Conservation (phyloP, 306 rosid species). For the Oxytropis ochrocephala region DNA sequence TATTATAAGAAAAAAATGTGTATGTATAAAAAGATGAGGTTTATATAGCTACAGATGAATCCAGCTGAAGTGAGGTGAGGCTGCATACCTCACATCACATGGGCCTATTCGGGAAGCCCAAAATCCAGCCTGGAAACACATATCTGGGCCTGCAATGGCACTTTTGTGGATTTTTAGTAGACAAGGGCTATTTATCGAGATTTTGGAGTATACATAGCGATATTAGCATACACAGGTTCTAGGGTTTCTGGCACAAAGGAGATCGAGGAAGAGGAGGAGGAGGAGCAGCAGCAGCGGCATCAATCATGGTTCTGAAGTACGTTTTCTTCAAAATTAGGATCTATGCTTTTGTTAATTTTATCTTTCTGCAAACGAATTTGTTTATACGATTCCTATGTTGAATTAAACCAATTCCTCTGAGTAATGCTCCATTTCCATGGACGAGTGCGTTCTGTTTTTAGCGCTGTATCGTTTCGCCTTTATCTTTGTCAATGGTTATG, state of each 20-base stretch:
- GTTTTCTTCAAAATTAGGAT: constrained; percentile 8
- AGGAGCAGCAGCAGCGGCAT: background rate
- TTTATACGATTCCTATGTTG: background rate
- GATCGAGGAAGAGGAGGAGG: background rate
- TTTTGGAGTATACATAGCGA: constrained; percentile 7
- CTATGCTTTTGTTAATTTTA: background rate
- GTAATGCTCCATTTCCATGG: background rate
- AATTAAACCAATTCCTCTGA: background rate
- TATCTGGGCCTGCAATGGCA: background rate
- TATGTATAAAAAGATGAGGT: too few relatives aligned
- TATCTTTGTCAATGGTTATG: background rate
- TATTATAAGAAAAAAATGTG: too few relatives aligned
- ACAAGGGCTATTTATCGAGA: background rate
- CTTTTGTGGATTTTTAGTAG: background rate
- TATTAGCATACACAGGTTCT: background rate
- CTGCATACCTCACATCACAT: too few relatives aligned
- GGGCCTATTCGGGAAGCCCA: too few relatives aligned
- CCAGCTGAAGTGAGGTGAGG: too few relatives aligned
- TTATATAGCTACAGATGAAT: too few relatives aligned
- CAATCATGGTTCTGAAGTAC: constrained; percentile 80
- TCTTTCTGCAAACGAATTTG: background rate
- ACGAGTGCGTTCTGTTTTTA: background rate
- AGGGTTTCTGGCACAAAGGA: constrained; percentile 35
- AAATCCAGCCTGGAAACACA: too few relatives aligned
- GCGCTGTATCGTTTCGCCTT: too few relatives aligned